These are phyloP conservation scores for Lepiota brunneoincarnata DNA, from an alignment of 768 basidiomycete genomes.

Conservation along the genomic window DNA sequence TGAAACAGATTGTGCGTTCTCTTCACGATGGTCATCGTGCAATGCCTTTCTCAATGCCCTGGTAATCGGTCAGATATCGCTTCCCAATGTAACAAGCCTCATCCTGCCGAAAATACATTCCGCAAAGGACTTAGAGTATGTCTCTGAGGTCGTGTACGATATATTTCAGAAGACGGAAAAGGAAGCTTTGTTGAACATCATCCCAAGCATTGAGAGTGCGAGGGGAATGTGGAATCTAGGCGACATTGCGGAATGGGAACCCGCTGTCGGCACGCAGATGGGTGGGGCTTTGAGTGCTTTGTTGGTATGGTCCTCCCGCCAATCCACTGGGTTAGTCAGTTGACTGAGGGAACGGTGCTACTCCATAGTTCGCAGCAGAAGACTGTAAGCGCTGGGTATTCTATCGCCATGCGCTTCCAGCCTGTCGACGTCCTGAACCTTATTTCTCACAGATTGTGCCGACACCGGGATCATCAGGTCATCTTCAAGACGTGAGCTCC, in stretches of 20 bases:
- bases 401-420: background rate
- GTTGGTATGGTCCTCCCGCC: conserved; percentile 45
- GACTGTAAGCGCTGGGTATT: conserved; percentile 59
- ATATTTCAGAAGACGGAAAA: conserved; percentile 24
- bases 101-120: conserved; percentile 85
- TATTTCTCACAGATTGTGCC: conserved; percentile 66
- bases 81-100: conserved; percentile 54
- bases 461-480: conserved; percentile 83
- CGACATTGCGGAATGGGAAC: conserved; percentile 70
- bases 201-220: conserved; percentile 88
- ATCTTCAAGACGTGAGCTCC: conserved; percentile 67
- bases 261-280: conserved; percentile 38
- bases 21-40: background rate
- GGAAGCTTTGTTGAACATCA: conserved; percentile 45
- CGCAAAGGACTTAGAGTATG: conserved; percentile 57
- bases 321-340: background rate
- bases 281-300: conserved; percentile 63
- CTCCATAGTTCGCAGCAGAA: conserved; percentile 83
- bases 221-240: conserved; percentile 62
- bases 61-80: conserved; percentile 20
- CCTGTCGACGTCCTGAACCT: background rate
- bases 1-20: conserved; percentile 51
- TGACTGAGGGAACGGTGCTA: background rate
- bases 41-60: background rate
- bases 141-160: conserved; percentile 48